A percentile compares a stretch with the other conserved stretches of the same genome.
phyloP scores from a whole-genome alignment of 768 basidiomycete genomes.

The Leccinum pellstonianum region DNA sequence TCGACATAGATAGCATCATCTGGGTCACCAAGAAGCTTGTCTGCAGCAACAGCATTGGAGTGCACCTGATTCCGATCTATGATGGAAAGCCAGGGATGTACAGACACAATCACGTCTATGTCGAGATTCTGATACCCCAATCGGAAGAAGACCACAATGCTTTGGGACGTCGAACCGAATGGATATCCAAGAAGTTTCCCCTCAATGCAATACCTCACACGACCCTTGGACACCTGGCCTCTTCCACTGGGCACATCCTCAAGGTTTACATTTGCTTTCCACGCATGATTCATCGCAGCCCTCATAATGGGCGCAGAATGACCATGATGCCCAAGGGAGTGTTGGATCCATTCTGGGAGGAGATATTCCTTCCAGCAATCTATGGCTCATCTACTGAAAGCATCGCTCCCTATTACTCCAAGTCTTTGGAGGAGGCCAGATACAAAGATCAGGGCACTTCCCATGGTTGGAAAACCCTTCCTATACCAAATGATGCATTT shows the following conservation, averaged over 20 bases:
- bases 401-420: too few species aligned
- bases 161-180: not conserved
- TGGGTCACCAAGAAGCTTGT: not conserved
- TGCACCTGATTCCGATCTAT: too few species aligned
- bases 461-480: too few species aligned
- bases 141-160: not conserved
- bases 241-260: not conserved
- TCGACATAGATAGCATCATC: constrained; percentile 9
- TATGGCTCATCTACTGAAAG: too few species aligned
- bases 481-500: not conserved
- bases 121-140: constrained; percentile 9
- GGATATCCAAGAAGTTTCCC: constrained; percentile 9
- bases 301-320: not conserved
- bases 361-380: constrained; percentile 8
- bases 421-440: not conserved
- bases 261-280: constrained; percentile 8
- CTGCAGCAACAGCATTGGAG: too few species aligned
- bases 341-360: constrained; percentile 7
- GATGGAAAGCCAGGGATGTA: not conserved
- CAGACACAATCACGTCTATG: constrained; percentile 20
- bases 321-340: constrained; percentile 7
- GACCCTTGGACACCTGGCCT: not conserved
- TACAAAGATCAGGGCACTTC: too few species aligned
- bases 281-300: constrained; percentile 9
- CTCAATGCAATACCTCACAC: constrained; percentile 8